Evolutionary conservation across 2,329 filamentous ascomycete species (phyloP).

Genomic region (Nemania sp.): DNA sequence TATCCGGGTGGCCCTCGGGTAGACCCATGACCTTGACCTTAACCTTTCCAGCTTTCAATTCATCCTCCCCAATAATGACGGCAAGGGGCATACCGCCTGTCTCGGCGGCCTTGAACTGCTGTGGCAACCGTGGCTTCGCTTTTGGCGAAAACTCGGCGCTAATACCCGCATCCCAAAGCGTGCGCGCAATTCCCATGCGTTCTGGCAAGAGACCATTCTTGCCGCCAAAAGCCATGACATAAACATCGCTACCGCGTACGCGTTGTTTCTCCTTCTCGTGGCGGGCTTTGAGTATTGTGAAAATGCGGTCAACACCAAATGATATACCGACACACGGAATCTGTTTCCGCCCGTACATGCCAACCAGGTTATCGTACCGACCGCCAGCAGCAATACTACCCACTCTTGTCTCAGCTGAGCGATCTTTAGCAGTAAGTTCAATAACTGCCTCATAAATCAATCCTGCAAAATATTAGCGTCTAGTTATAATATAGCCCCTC

Average conservation of each 20-base stretch:
- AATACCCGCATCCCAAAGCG: constrained; percentile 87
- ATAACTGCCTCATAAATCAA: constrained; percentile 81
- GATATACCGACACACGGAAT: constrained; percentile 84
- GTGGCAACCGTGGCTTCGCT: constrained; percentile 86
- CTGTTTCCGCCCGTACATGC: constrained; percentile 80
- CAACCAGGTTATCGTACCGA: constrained; percentile 80
- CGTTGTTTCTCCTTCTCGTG: constrained; percentile 60
- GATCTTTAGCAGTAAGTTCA: constrained; percentile 68
- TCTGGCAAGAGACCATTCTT: constrained; percentile 85
- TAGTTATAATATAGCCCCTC: neutral
- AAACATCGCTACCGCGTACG: constrained; percentile 72
- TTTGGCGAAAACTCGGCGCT: constrained; percentile 94
- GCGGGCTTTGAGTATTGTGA: constrained; percentile 79
- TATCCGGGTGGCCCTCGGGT: constrained; percentile 88
- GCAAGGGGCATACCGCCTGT: constrained; percentile 82
- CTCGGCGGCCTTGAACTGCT: constrained; percentile 94
- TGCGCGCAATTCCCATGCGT: constrained; percentile 82
- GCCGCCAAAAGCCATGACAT: constrained; percentile 93
- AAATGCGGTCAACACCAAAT: constrained; percentile 83
- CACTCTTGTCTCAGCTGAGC: constrained; percentile 78
- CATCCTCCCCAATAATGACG: constrained; percentile 91
- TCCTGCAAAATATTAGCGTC: constrained; percentile 27
- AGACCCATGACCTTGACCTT: constrained; percentile 82
- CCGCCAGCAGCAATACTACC: constrained; percentile 82
- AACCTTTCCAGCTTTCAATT: constrained; percentile 84